phyloP scores from a whole-genome alignment of 345 rosid species.

The Eucalyptus sp. region DNA sequence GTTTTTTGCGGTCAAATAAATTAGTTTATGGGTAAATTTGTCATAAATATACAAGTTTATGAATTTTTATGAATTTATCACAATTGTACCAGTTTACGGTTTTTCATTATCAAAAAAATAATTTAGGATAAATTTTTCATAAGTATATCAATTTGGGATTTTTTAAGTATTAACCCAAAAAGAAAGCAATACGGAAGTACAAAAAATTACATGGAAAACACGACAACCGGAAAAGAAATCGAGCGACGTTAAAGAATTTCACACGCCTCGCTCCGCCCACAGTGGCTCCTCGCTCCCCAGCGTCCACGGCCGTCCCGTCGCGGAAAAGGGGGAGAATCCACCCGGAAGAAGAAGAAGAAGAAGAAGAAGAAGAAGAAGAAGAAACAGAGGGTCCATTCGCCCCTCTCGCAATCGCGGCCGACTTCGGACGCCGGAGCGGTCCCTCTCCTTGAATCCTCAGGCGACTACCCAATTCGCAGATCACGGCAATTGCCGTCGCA shows the following conservation, averaged over 20 bases:
- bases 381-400: not conserved
- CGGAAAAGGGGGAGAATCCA: not conserved
- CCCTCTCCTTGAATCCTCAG: not conserved
- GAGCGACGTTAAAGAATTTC: not conserved
- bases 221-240: not conserved
- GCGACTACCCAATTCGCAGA: not conserved
- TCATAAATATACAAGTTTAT: too few relatives aligned
- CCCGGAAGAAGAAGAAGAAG: not conserved
- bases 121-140: too few relatives aligned
- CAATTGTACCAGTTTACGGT: too few relatives aligned
- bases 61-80: too few relatives aligned
- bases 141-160: too few relatives aligned
- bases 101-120: too few relatives aligned
- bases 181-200: too few relatives aligned
- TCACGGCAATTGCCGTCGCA: not conserved
- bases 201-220: not conserved
- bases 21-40: too few relatives aligned
- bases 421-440: not conserved
- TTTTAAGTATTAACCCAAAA: too few relatives aligned
- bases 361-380: too few relatives aligned
- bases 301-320: not conserved
- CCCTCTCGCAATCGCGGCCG: not conserved
- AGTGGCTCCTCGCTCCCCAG: not conserved
- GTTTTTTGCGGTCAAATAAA: too few relatives aligned
- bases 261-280: not conserved